phyloP scores from a whole-genome alignment of 176 grass and related monocot genomes.

The Cymbopogon citratus region DNA sequence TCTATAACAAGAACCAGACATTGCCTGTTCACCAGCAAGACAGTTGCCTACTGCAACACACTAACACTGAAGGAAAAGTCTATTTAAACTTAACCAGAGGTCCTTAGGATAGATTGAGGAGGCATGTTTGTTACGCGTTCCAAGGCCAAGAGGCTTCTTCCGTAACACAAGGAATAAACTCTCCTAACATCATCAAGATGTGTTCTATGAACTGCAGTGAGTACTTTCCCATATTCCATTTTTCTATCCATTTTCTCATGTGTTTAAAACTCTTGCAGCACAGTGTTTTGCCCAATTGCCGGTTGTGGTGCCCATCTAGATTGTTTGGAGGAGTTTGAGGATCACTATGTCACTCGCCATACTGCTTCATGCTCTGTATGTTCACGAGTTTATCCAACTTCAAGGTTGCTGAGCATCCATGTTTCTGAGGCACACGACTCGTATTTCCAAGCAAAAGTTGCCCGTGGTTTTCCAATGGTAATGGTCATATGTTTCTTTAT shows the following conservation, averaged over 20 bases:
- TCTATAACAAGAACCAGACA: neutral
- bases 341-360: constrained; percentile 76
- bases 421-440: constrained; percentile 94
- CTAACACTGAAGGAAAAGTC: neutral
- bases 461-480: constrained; percentile 92
- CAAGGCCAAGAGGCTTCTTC: neutral
- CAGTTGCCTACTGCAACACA: neutral
- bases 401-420: constrained; percentile 73
- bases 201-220: neutral
- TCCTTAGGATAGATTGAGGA: neutral
- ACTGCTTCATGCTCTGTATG: constrained; percentile 87
- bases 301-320: constrained; percentile 66
- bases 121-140: neutral
- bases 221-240: neutral
- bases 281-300: constrained; percentile 76
- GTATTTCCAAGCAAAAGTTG: constrained; percentile 90
- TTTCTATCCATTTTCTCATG: constrained; percentile 4
- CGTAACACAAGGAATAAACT: neutral
- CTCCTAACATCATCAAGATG: neutral
- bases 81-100: neutral
- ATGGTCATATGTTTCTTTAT: constrained; percentile 11
- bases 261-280: constrained; percentile 38
- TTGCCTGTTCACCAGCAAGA: neutral
- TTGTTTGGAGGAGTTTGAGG: constrained; percentile 84
- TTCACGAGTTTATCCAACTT: constrained; percentile 84